Evolutionary conservation across 2,329 filamentous ascomycete species (phyloP), one percentile per base, ranked within the genome.

Genomic region (Lomentospora prolificans): DNA sequence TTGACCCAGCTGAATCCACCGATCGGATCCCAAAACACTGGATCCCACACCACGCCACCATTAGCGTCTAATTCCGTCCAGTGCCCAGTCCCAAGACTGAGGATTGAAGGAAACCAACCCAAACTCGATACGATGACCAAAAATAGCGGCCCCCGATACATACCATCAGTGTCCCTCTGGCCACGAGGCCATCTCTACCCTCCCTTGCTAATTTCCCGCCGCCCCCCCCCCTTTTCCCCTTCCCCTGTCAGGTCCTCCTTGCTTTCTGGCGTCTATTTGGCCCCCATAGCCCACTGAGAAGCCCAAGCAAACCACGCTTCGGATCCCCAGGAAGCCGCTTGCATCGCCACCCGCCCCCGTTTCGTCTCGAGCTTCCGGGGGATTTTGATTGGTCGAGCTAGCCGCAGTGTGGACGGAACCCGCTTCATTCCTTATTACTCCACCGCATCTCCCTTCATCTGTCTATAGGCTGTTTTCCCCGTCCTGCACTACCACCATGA

Each of bases 321-420:
- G 44, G 44, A 48, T 48, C 44, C 22, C 22, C 44, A 48, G 44
- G 14, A 19, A 48, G 22, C 44, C 44, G 44, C 44, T 48, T 25
- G 44, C 44, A 48, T 48, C 44, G 44, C 44, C 44, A 48, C 44
- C 44, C 44, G 44, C 19, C 44, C 24, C 22, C 19, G 44, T 48
- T 48, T 48, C 44, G 44, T 48, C 44, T 48, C 17, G 44, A 48
- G 44, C 44, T 48, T 14, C 44, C 44, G 44, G 44, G 17, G 7
- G 7, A 10, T 48, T 25, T 9, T 48, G 44, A 48, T 48, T 48
- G 44, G 44, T 25, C 44, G 10, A 22, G 10, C 44, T 48, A 48
- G 44, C 44, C 44, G 44, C 44, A 48, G 44, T 27, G 17, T 48
- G 44, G 44, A 48, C 44, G 44, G 44, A 48, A 48, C 17, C 44